Evolutionary conservation across 2,329 filamentous ascomycete species (phyloP).

Genomic region (Pochonia chlamydosporia): DNA sequence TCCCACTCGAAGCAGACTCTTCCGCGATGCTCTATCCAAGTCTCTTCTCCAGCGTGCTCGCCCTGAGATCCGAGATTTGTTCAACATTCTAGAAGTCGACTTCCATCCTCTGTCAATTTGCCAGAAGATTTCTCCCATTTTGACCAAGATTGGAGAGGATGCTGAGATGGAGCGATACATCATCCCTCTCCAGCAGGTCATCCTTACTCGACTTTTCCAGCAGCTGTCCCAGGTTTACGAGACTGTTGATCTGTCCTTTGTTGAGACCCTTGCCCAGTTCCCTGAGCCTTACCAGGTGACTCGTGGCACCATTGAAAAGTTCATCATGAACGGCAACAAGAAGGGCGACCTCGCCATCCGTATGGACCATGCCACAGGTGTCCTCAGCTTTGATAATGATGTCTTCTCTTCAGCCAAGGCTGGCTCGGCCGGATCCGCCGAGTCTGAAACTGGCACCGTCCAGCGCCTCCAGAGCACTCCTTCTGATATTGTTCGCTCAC

Average conservation of each 20-base stretch:
- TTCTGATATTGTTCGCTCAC: constrained; percentile 93
- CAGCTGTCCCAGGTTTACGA: constrained; percentile 98
- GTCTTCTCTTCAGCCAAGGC: constrained; percentile 97
- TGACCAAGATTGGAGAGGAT: constrained; percentile 87
- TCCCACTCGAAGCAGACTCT: constrained; percentile 82
- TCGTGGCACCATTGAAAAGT: constrained; percentile 92
- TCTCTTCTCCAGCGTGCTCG: constrained; percentile 86
- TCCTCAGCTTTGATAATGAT: constrained; percentile 95
- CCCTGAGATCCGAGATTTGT: constrained; percentile 92
- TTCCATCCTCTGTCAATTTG: constrained; percentile 98
- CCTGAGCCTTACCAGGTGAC: constrained; percentile 93
- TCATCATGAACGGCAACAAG: constrained; percentile 99
- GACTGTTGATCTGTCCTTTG: constrained; percentile 89
- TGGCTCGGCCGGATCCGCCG: constrained; percentile 80
- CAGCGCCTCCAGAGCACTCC: constrained; percentile 97
- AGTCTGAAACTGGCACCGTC: constrained; percentile 75
- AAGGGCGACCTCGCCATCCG: constrained; percentile 97
- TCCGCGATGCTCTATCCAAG: constrained; percentile 95
- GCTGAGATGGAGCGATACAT: constrained; percentile 98
- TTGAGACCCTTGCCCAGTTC: constrained; percentile 90
- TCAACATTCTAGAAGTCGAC: constrained; percentile 98
- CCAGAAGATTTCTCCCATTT: constrained; percentile 96
- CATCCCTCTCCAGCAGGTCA: constrained; percentile 92
- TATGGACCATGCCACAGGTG: constrained; percentile 90
- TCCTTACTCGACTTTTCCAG: constrained; percentile 96